These are phyloP conservation scores for Ottelia alismoides DNA, from an alignment of 106 monocot species.

Conservation along the genomic window DNA sequence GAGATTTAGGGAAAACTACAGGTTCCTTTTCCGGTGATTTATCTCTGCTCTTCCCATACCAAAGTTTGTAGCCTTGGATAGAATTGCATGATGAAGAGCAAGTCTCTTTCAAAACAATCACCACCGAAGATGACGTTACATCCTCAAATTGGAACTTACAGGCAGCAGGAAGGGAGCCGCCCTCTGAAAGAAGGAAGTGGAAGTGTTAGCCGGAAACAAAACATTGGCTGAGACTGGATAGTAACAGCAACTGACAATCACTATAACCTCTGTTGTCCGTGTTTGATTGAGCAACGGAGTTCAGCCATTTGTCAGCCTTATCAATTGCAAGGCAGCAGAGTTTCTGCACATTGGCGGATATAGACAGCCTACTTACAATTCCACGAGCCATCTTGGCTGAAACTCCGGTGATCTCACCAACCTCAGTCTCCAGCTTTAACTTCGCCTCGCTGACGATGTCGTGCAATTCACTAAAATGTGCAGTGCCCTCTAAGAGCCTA, in stretches of 20 bases:
- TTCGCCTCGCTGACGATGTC: slow-evolving; percentile 54
- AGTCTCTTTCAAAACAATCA: slow-evolving; percentile 52
- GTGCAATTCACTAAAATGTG: slow-evolving; percentile 56
- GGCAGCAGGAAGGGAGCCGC: slow-evolving; percentile 47
- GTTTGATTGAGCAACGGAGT: slow-evolving; percentile 10
- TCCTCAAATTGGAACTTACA: slow-evolving; percentile 61
- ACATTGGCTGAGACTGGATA: too few species aligned
- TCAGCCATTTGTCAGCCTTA: slow-evolving; percentile 48
- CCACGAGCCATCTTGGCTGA: slow-evolving; percentile 75
- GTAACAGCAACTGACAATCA: neutral
- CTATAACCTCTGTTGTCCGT: slow-evolving; percentile 26
- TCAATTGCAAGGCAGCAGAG: slow-evolving; percentile 63
- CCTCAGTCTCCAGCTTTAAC: slow-evolving; percentile 76
- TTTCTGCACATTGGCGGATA: slow-evolving; percentile 66
- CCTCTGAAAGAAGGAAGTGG: too few species aligned
- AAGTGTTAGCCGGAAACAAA: neutral
- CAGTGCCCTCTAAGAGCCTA: slow-evolving; percentile 73
- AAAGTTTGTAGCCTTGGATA: slow-evolving; percentile 74
- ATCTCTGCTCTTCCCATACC: slow-evolving; percentile 65
- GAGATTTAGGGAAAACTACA: slow-evolving; percentile 45
- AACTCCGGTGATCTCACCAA: slow-evolving; percentile 77
- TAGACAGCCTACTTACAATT: slow-evolving; percentile 78
- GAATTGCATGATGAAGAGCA: slow-evolving; percentile 18
- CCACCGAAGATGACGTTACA: slow-evolving; percentile 34
- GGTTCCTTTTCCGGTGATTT: slow-evolving; percentile 35